Evolutionary conservation across 305 asterid genomes (phyloP), one percentile per base, ranked within the genome.

Genomic region (Fraxinus xanthoxyloides): DNA sequence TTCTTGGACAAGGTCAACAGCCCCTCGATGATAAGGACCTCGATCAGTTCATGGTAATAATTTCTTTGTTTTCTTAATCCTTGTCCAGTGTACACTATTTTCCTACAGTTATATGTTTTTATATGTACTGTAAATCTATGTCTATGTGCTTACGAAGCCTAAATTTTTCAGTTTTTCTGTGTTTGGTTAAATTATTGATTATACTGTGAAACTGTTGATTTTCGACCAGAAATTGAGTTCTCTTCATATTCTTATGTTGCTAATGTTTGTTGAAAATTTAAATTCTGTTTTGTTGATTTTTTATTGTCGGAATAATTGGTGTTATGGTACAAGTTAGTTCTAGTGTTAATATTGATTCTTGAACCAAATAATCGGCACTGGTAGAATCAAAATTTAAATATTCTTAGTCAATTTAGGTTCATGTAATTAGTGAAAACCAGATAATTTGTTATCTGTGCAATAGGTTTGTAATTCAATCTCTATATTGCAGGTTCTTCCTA

Each of bases 11-110:
- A 0, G 89, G 87, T 70, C 92, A 87, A 10, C 93, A 83, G 28
- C 89, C 90, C 3, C 86, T 89, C 36, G 94, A 91, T 76, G 92
- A 92, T 77, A 94, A 92, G 56, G 97, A 94, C 89, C 97, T 94
- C 78, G 98, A 94, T 88, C 88, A 91, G 81, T 94, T 94, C 90
- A 94, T 94, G 98, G 98, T 94, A 88, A 24, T 1, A 21, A 24
- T 32, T 19, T 35, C 4, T 5, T 8, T 38, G 34, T 56, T 15
- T 43, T 7, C 56, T 48, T 36, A n/a, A 0, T 76, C 76, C 23
- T 13, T 79, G 32, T 12, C 12, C 81, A 2, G 5, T n/a, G 21
- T 17, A 26, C 74, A 26, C 63, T 28, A 3, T 77, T 77, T 23
- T 46, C 23, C 15, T 76, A 28, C 75, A 15, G 46, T 24, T 73